Conservation (phyloP, 2,329 filamentous ascomycete genomes). For the Monilinia fructigena region DNA sequence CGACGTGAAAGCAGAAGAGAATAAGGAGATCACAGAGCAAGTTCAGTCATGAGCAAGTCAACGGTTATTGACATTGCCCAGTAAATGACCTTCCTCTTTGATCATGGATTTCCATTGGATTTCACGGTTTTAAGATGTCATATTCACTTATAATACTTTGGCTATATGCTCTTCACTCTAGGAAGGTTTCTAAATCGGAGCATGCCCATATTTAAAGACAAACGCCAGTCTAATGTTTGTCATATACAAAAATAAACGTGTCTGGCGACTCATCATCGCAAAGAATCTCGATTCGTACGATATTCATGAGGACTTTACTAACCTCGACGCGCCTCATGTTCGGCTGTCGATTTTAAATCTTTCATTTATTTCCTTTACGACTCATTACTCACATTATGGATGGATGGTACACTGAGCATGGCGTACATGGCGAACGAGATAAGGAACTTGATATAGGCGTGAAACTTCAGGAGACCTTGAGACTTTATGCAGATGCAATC, state of each 20-base stretch:
- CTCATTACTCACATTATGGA: not conserved
- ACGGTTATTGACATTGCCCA: not conserved
- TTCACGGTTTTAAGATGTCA: not conserved
- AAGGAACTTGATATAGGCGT: constrained; percentile 1
- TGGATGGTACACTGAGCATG: constrained; percentile 27
- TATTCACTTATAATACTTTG: not conserved
- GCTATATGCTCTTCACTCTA: not conserved
- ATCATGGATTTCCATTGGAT: constrained; percentile 17
- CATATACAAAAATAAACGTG: not conserved
- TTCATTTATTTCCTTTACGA: constrained; percentile 9
- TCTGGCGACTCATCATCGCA: not conserved
- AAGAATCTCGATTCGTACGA: not conserved
- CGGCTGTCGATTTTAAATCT: not conserved
- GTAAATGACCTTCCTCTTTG: not conserved
- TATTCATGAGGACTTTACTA: not conserved
- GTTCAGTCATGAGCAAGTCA: constrained; percentile 16
- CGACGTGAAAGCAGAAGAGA: constrained; percentile 35
- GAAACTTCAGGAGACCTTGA: not conserved
- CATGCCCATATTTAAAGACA: not conserved
- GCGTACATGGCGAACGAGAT: constrained; percentile 25
- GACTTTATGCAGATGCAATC: not conserved
- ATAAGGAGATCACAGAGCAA: constrained; percentile 24
- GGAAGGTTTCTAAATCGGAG: not conserved
- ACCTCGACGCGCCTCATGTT: not conserved
- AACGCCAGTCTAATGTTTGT: not conserved